Evolutionary conservation across 176 grass and related monocot genomes (phyloP).

Genomic region (Hyparrhenia diplandra): DNA sequence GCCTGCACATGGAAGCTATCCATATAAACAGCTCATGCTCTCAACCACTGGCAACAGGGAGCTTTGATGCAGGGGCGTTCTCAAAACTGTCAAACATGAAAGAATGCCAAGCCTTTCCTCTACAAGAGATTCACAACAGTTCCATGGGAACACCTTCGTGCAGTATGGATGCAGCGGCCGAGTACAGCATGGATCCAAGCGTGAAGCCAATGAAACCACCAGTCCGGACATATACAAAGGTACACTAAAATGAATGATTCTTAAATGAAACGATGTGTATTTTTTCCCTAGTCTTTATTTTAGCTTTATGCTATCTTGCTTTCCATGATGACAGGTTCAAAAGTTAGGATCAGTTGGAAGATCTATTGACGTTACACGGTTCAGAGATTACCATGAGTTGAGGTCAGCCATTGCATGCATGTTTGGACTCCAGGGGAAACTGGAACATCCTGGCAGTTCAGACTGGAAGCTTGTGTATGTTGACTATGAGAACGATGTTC

Average conservation of each 20-base stretch:
- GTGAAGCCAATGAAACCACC: conserved; percentile 55
- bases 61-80: conserved; percentile 39
- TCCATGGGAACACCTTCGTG: conserved; percentile 66
- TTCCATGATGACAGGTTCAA: conserved; percentile 57
- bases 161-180: conserved; percentile 55
- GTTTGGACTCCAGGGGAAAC: conserved; percentile 86
- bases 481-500: conserved; percentile 94
- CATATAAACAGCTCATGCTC: conserved; percentile 42
- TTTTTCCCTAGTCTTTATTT: neutral
- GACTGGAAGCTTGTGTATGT: conserved; percentile 99
- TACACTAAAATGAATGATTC: neutral
- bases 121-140: conserved; percentile 53
- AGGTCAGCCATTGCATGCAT: conserved; percentile 77
- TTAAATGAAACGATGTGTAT: neutral
- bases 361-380: conserved; percentile 94
- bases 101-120: conserved; percentile 43
- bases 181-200: conserved; percentile 50
- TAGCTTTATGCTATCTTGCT: conserved; percentile 10
- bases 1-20: conserved; percentile 40
- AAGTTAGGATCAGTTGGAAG: conserved; percentile 93
- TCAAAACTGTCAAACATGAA: conserved; percentile 45
- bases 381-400: conserved; percentile 83
- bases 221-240: conserved; percentile 93
- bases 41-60: conserved; percentile 24
- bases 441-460: conserved; percentile 69